phyloP scores from a whole-genome alignment of 768 basidiomycete genomes.

The Cubamyces lactineus region DNA sequence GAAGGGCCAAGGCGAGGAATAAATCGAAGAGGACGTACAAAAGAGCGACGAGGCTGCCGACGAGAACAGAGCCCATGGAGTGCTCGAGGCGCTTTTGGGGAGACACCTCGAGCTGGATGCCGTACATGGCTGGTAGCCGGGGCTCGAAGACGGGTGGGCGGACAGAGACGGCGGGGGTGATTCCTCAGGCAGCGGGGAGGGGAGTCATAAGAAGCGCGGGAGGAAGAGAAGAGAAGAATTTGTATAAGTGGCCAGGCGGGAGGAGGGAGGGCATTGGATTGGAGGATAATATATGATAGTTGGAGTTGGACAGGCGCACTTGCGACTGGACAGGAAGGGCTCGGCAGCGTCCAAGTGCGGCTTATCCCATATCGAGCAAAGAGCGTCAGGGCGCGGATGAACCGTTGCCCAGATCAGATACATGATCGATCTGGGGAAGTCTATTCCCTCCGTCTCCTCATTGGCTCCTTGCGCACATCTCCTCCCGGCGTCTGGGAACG shows the following conservation, averaged over 20 bases:
- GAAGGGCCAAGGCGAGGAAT: neutral
- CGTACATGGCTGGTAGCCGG: neutral
- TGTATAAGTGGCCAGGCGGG: neutral
- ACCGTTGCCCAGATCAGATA: conserved; percentile 5
- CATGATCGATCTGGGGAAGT: conserved; percentile 7
- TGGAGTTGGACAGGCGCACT: no score
- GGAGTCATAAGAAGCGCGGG: neutral
- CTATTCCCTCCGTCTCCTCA: conserved; percentile 1
- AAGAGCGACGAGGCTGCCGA: conserved; percentile 16
- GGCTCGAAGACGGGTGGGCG: neutral
- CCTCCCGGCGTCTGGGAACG: neutral
- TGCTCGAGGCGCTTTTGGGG: conserved; percentile 13
- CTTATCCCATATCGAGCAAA: conserved; percentile 7
- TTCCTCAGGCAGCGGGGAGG: neutral
- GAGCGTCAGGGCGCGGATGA: neutral
- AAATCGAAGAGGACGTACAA: conserved; percentile 8
- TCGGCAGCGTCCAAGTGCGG: neutral
- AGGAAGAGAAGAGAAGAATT: neutral
- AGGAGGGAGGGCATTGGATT: no score
- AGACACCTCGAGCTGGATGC: conserved; percentile 6
- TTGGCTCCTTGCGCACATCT: neutral
- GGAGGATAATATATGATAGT: no score
- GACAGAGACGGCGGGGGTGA: neutral
- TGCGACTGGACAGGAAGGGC: neutral
- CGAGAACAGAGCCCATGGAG: conserved; percentile 23